phyloP scores from a whole-genome alignment of 768 basidiomycete species.

The Boletus subparvulus region DNA sequence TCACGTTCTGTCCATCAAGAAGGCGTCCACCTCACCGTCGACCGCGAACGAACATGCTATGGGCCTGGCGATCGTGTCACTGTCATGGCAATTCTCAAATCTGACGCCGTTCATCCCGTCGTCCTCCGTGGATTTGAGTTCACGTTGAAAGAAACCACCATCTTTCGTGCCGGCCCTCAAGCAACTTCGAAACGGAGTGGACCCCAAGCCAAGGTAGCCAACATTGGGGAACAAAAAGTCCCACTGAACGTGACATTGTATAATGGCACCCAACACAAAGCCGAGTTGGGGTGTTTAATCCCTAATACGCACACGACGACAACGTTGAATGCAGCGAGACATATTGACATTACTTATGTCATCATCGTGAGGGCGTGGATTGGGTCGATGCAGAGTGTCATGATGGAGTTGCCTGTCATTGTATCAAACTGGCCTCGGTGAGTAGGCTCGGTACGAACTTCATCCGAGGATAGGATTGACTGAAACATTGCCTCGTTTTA shows the following conservation, averaged over 20 bases:
- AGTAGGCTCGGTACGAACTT: slow-evolving; percentile 21
- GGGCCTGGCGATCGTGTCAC: slow-evolving; percentile 83
- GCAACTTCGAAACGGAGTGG: slow-evolving; percentile 50
- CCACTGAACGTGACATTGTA: slow-evolving; percentile 73
- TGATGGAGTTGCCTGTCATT: slow-evolving; percentile 75
- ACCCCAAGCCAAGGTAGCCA: slow-evolving; percentile 52
- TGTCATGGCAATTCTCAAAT: slow-evolving; percentile 69
- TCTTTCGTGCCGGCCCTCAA: slow-evolving; percentile 65
- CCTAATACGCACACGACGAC: slow-evolving; percentile 75
- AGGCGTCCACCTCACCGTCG: slow-evolving; percentile 71
- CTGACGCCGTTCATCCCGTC: slow-evolving; percentile 64
- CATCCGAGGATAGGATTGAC: not conserved
- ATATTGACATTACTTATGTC: slow-evolving; percentile 84
- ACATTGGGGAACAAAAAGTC: slow-evolving; percentile 69
- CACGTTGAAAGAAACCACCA: slow-evolving; percentile 71
- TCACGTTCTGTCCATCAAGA: slow-evolving; percentile 64
- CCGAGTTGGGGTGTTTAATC: slow-evolving; percentile 71
- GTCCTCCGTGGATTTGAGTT: slow-evolving; percentile 85
- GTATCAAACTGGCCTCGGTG: slow-evolving; percentile 87
- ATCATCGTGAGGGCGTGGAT: slow-evolving; percentile 76
- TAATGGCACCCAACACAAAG: slow-evolving; percentile 66
- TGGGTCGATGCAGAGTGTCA: slow-evolving; percentile 61
- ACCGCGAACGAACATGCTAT: slow-evolving; percentile 75
- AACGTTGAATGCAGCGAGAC: slow-evolving; percentile 76
- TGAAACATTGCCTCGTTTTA: slow-evolving; percentile 25